Evolutionary conservation across 2,329 filamentous ascomycete genomes (phyloP).

Genomic region (Tolypocladium tropicale): DNA sequence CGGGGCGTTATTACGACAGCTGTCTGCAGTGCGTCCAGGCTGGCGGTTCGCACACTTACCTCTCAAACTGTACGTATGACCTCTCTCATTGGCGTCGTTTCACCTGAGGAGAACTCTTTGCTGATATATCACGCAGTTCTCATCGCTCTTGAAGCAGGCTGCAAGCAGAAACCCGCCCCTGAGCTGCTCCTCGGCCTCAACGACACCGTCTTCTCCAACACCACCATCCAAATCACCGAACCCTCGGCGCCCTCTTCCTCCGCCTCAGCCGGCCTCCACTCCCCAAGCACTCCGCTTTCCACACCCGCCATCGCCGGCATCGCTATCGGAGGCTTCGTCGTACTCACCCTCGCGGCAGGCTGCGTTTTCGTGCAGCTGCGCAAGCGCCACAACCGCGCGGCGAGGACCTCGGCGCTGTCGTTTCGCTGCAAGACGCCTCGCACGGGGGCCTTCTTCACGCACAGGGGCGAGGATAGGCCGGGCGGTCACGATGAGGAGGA

Average conservation of each 20-base stretch:
- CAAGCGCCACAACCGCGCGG: constrained; percentile 27
- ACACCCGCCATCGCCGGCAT: constrained; percentile 34
- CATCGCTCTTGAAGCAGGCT: constrained; percentile 40
- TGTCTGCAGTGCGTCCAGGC: constrained; percentile 37
- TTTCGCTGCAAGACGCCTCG: constrained; percentile 38
- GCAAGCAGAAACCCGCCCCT: constrained; percentile 32
- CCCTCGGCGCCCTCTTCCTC: constrained; percentile 17
- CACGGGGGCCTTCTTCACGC: not conserved
- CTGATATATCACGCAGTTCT: constrained; percentile 25
- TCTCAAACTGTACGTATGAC: constrained; percentile 42
- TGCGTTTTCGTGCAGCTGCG: constrained; percentile 34
- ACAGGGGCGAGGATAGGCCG: not conserved
- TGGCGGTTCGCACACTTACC: constrained; percentile 27
- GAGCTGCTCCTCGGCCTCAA: constrained; percentile 28
- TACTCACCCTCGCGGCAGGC: constrained; percentile 26
- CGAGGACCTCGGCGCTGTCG: constrained; percentile 31
- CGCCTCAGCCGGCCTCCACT: constrained; percentile 2
- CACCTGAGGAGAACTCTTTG: no score
- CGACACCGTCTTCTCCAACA: constrained; percentile 32
- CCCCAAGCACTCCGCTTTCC: constrained; percentile 15
- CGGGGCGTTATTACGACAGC: constrained; percentile 18
- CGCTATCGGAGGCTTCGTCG: constrained; percentile 25
- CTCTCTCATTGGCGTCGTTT: not conserved
- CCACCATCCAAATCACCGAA: constrained; percentile 20
- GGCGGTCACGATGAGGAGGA: constrained; percentile 9